Conservation (phyloP, 176 grass and related monocot genomes). For the Calamus simplicifolius region DNA sequence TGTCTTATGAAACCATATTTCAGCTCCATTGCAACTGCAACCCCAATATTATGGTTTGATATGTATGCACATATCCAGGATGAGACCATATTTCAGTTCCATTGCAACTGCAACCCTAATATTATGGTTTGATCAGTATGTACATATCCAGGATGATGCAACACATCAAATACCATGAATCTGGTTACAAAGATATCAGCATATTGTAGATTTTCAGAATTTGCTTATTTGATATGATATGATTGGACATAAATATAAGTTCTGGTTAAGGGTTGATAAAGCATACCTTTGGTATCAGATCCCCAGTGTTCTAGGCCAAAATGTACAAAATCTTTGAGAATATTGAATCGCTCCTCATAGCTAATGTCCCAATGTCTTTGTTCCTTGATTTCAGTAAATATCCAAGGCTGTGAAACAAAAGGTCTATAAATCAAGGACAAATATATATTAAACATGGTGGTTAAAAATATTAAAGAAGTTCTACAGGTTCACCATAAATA, state of each 20-base stretch:
- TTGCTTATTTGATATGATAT: too few species aligned
- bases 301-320: conserved; percentile 93
- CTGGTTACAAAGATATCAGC: too few species aligned
- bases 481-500: not conserved
- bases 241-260: not conserved
- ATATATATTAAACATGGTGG: not conserved
- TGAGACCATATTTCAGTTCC: too few species aligned
- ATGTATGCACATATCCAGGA: too few species aligned
- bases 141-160: too few species aligned
- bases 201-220: too few species aligned
- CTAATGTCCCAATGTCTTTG: conserved; percentile 90
- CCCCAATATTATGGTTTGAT: too few species aligned
- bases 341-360: conserved; percentile 67
- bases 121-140: too few species aligned
- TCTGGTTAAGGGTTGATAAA: not conserved
- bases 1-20: too few species aligned
- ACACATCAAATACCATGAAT: too few species aligned
- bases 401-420: conserved; percentile 60
- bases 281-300: conserved; percentile 77
- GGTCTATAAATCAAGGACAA: not conserved
- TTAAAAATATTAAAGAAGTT: not conserved
- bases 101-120: too few species aligned
- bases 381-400: conserved; percentile 99
- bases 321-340: conserved; percentile 74
- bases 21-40: too few species aligned